Evolutionary conservation across 768 basidiomycete species (phyloP), one percentile per base, ranked within the genome.

Genomic region (Tricholoma bakamatsutake): DNA sequence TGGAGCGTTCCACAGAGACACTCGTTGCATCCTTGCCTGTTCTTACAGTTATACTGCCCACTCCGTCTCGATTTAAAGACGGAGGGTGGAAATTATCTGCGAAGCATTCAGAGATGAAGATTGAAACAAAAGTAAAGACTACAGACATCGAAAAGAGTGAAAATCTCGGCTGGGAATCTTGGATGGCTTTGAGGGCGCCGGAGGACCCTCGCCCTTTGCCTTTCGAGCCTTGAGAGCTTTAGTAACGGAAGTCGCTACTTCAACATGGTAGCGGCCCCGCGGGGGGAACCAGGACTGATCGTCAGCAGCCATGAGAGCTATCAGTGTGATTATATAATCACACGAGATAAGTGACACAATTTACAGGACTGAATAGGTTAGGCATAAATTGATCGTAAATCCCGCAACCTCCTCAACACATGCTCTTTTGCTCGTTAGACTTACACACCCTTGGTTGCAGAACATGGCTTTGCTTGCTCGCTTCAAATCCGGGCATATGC

Each of bases 41-140:
- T 63, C 74, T 81, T 43, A 87, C 77, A 52, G 86, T 81, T 33
- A 91, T 78, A 28, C 77, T 77, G 15, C 88, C 89, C 34, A 85
- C 78, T 60, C 80, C 85, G 2, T 79, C 74, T 21, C 76, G 60
- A 64, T 92, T 88, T 43, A 91, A 76, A 5, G 86, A 83, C 52
- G 80, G 76, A 2, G 91, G 88, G 66, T 82, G 88, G 71, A 90
- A 89, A 61, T 85, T 84, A 62, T 90, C 90, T 93, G 62, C 12
- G 31, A 31, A 28, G 8, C 18, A 13, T 21, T 59, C 15, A 57
- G 21, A 37, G 7, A 17, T 46, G 33, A 33, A 40, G 49, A 51
- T 12, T 28, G 37, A 33, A 24, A n/a, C 4, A 48, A 15, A 55
- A 10, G 55, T 27, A 46, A 35, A 37, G 43, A n/a, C 30, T 51